A percentile compares a stretch with the other conserved stretches of the same genome.
Evolutionary conservation across 1,284 basidiomycete genomes (phyloP).

Genomic region (Cryptococcus sp.): DNA sequence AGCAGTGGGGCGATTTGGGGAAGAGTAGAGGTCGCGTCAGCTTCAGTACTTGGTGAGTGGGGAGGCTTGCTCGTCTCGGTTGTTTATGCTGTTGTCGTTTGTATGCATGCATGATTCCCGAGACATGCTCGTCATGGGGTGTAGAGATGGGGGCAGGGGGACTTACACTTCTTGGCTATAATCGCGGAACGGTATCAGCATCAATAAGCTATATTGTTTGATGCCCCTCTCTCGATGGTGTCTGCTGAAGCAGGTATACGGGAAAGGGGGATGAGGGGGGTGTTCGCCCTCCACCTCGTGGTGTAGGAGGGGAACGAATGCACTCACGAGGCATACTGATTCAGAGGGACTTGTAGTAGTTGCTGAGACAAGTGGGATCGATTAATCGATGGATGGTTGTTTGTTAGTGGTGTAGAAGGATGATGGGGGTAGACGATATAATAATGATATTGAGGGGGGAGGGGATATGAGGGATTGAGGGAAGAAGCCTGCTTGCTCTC

Average conservation of each 20-base stretch:
- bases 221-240: not conserved
- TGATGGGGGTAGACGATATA: conserved; percentile 8
- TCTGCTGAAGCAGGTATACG: not conserved
- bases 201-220: not conserved
- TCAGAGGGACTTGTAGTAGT: conserved; percentile 18
- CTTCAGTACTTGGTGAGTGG: not conserved
- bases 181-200: not conserved
- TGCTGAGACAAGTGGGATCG: conserved; percentile 3
- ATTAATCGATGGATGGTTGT: conserved; percentile 7
- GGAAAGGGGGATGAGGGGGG: not conserved
- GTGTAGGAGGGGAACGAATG: conserved; percentile 11
- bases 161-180: conserved; percentile 45
- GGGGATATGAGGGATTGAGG: conserved; percentile 3
- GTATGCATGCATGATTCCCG: conserved; percentile 4
- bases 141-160: not conserved
- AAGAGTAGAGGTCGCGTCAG: conserved; percentile 14
- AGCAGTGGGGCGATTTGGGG: not conserved
- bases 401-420: conserved; percentile 8
- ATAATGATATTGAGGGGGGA: conserved; percentile 9
- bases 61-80: conserved; percentile 1
- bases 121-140: no score
- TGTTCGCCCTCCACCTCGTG: conserved; percentile 19
- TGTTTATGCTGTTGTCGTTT: not conserved
- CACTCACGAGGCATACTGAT: conserved; percentile 46
- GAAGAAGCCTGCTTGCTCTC: no score